phyloP scores from a whole-genome alignment of 768 basidiomycete genomes.

The Fomitopsis pulvina region DNA sequence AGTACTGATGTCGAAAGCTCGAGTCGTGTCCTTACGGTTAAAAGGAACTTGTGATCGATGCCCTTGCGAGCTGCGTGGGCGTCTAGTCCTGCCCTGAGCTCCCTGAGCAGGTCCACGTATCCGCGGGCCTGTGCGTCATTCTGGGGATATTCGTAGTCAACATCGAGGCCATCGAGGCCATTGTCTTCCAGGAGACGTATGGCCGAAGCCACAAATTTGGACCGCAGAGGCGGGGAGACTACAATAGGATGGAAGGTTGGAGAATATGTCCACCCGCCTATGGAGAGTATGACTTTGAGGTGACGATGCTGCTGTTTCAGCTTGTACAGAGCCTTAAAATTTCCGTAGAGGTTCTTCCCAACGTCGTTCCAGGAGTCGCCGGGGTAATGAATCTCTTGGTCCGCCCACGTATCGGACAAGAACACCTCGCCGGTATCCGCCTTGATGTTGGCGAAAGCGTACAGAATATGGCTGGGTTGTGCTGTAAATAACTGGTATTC shows the following conservation, averaged over 20 bases:
- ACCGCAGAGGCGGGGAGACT: slow-evolving; percentile 50
- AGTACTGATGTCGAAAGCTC: background rate
- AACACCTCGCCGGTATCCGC: slow-evolving; percentile 80
- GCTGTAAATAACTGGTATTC: background rate
- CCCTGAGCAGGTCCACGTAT: slow-evolving; percentile 76
- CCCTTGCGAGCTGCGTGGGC: slow-evolving; percentile 63
- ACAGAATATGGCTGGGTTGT: slow-evolving; percentile 69
- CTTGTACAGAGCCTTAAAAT: slow-evolving; percentile 88
- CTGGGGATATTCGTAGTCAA: slow-evolving; percentile 91
- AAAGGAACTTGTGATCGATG: slow-evolving; percentile 54
- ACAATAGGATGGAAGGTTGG: slow-evolving; percentile 83
- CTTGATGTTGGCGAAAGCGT: slow-evolving; percentile 88
- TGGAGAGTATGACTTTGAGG: slow-evolving; percentile 76
- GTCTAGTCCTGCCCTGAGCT: slow-evolving; percentile 72
- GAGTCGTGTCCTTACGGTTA: slow-evolving; percentile 58
- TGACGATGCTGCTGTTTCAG: slow-evolving; percentile 84
- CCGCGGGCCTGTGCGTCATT: slow-evolving; percentile 73
- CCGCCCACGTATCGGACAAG: slow-evolving; percentile 90
- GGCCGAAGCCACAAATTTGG: slow-evolving; percentile 75
- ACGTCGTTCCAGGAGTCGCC: slow-evolving; percentile 93
- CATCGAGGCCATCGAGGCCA: slow-evolving; percentile 86
- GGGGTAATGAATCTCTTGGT: slow-evolving; percentile 94
- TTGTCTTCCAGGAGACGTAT: slow-evolving; percentile 83
- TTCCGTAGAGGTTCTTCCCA: slow-evolving; percentile 90
- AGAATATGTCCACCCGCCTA: slow-evolving; percentile 95